phyloP scores from a whole-genome alignment of 257 asterid species.

The Solanum dulcamara region DNA sequence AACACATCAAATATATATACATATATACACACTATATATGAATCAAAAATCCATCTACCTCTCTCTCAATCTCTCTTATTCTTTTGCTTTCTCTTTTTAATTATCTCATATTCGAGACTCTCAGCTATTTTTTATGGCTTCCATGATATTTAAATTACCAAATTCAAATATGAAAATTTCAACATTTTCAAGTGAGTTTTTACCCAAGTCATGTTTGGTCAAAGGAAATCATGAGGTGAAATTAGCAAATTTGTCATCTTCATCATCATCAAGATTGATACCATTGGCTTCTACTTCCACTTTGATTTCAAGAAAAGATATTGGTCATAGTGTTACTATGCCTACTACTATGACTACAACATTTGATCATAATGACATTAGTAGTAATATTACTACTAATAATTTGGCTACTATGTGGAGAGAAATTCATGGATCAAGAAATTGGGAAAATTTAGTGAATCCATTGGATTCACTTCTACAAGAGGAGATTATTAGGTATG shows the following conservation, averaged over 20 bases:
- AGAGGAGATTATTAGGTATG: slow-evolving; percentile 45
- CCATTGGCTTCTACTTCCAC: not conserved
- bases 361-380: not conserved
- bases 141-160: not conserved
- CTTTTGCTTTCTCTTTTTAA: no score
- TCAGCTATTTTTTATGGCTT: not conserved
- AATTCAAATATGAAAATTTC: not conserved
- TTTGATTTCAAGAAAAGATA: not conserved
- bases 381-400: not conserved
- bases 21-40: not conserved
- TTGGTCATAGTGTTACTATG: not conserved
- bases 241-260: not conserved
- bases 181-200: not conserved
- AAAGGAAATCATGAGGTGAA: not conserved
- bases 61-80: not conserved
- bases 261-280: not conserved
- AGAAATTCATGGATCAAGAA: slow-evolving; percentile 40
- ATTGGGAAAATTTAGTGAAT: slow-evolving; percentile 46
- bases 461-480: slow-evolving; percentile 45
- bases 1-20: not conserved
- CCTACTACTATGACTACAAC: not conserved
- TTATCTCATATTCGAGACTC: not conserved
- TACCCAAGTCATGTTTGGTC: not conserved
- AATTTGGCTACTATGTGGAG: slow-evolving; percentile 33
- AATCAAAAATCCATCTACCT: not conserved